Evolutionary conservation across 257 asterid species (phyloP).

Genomic region (Jacaranda copaia): DNA sequence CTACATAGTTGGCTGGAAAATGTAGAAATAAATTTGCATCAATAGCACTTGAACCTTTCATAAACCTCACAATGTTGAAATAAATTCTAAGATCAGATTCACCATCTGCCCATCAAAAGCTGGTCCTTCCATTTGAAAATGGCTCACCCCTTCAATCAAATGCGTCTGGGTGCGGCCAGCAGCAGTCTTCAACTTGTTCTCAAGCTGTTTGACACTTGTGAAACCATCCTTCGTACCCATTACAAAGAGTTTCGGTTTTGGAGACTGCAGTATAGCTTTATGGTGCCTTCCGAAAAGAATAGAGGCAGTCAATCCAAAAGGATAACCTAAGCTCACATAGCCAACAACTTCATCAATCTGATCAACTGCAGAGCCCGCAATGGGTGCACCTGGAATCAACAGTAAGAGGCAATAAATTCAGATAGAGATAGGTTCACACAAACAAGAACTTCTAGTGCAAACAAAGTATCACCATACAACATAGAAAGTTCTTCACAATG

Average conservation of each 20-base stretch:
- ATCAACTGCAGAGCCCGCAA: conserved; percentile 87
- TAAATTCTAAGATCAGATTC: conserved; percentile 54
- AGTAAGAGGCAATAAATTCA: not conserved
- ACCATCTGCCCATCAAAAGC: conserved; percentile 77
- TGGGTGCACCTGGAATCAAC: conserved; percentile 64
- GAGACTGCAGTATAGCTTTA: conserved; percentile 62
- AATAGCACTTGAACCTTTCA: not conserved
- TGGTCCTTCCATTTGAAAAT: conserved; percentile 90
- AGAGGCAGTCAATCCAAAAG: conserved; percentile 81
- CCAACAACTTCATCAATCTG: conserved; percentile 63
- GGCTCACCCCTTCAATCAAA: conserved; percentile 77
- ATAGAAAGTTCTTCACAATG: not conserved
- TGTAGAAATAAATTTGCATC: not conserved
- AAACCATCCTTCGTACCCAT: conserved; percentile 89
- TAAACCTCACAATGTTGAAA: conserved; percentile 46
- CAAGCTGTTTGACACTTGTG: conserved; percentile 81
- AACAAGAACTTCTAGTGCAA: not conserved
- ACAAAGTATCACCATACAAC: not conserved
- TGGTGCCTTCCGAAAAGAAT: conserved; percentile 85
- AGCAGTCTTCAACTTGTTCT: conserved; percentile 74
- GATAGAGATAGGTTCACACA: not conserved
- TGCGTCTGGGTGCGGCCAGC: conserved; percentile 61
- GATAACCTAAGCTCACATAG: conserved; percentile 79
- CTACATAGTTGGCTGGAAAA: too few relatives aligned
- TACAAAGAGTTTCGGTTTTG: conserved; percentile 84